These are phyloP conservation scores for Xerocomellus intermedius DNA, from an alignment of 768 basidiomycete genomes.

Conservation along the genomic window DNA sequence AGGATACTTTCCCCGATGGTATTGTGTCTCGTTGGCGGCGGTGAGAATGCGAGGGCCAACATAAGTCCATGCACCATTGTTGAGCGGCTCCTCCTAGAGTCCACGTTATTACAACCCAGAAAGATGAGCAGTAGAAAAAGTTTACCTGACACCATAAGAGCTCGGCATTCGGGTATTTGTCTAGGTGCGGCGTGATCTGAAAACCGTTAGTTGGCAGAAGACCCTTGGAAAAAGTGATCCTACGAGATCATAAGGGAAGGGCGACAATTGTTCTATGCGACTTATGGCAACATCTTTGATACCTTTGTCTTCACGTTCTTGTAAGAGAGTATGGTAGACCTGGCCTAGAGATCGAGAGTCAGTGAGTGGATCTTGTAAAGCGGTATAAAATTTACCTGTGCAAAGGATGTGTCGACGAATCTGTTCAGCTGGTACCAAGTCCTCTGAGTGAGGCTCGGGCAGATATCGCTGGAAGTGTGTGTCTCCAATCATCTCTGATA, in stretches of 20 bases:
- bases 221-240: slow-evolving; percentile 24
- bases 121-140: background rate
- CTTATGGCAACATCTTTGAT: slow-evolving; percentile 94
- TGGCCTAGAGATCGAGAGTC: slow-evolving; percentile 54
- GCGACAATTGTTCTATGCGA: slow-evolving; percentile 91
- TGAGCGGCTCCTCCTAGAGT: slow-evolving; percentile 84
- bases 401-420: slow-evolving; percentile 92
- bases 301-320: slow-evolving; percentile 88
- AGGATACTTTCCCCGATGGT: slow-evolving; percentile 91
- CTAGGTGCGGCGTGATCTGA: slow-evolving; percentile 88
- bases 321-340: slow-evolving; percentile 87
- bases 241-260: slow-evolving; percentile 95
- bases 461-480: slow-evolving; percentile 93
- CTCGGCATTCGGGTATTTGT: slow-evolving; percentile 94
- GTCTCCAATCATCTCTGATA: slow-evolving; percentile 87
- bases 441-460: slow-evolving; percentile 75
- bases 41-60: slow-evolving; percentile 92
- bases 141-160: slow-evolving; percentile 86
- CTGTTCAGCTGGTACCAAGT: slow-evolving; percentile 75
- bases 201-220: slow-evolving; percentile 7
- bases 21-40: slow-evolving; percentile 83
- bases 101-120: slow-evolving; percentile 1
- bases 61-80: slow-evolving; percentile 98
- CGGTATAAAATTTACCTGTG: slow-evolving; percentile 46
- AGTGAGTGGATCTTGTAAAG: background rate